Percentiles rank a stretch among this genome's conserved stretches.
Evolutionary conservation across 169 alveolate genomes (phyloP).

Genomic region (Plasmodium cynomolgi): DNA sequence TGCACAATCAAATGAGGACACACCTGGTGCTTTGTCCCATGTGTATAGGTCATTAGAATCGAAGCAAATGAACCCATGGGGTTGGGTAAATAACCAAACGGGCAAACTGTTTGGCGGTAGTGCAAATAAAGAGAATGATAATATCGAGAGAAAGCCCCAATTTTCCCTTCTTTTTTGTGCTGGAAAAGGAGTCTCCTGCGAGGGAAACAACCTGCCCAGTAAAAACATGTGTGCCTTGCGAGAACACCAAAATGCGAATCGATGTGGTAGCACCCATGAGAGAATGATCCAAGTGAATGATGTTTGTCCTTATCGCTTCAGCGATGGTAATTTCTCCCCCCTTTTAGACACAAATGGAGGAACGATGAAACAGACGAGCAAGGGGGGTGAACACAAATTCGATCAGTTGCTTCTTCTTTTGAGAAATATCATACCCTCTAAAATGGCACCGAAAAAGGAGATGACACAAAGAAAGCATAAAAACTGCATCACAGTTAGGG

Average conservation of each 20-base stretch:
- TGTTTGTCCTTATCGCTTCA: neutral
- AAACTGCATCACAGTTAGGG: neutral
- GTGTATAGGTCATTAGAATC: neutral
- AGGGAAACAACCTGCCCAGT: neutral
- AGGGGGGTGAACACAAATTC: neutral
- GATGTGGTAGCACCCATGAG: neutral
- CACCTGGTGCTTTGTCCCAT: neutral
- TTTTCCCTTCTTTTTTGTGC: neutral
- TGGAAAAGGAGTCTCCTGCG: neutral
- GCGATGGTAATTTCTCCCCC: neutral
- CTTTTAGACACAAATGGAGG: conserved; percentile 1
- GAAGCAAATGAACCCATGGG: neutral
- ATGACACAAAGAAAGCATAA: neutral
- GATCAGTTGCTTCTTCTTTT: neutral
- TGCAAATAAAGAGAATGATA: neutral
- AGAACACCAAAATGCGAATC: neutral
- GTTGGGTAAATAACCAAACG: neutral
- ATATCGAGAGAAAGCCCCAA: neutral
- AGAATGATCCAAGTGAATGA: neutral
- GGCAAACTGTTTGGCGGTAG: neutral
- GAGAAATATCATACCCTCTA: neutral
- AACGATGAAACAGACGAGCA: neutral
- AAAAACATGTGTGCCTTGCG: neutral
- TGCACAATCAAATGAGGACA: neutral
- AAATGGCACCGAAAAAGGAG: neutral